Evolutionary conservation across 2,329 filamentous ascomycete species (phyloP).

Genomic region (Curvularia eragrostidis): DNA sequence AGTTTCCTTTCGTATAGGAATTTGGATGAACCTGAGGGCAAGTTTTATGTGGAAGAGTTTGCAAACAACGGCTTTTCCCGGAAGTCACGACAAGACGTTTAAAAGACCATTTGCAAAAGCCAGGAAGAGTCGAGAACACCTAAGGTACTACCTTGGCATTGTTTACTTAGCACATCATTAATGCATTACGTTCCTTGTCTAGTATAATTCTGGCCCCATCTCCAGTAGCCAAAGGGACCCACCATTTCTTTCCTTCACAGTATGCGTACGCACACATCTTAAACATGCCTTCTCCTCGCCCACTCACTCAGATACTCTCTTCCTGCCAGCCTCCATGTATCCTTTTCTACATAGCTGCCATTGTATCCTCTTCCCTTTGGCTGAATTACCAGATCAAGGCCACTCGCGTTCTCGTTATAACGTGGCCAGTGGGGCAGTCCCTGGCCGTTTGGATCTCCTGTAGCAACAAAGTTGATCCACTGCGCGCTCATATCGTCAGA

Average conservation of each 20-base stretch:
- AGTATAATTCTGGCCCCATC: background rate
- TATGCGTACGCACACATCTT: background rate
- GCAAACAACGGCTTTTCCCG: background rate
- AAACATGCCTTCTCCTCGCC: slow-evolving; percentile 50
- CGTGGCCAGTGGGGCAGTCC: slow-evolving; percentile 50
- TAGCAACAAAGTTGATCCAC: slow-evolving; percentile 56
- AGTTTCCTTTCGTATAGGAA: background rate
- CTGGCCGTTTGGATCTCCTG: slow-evolving; percentile 48
- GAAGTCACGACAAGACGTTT: background rate
- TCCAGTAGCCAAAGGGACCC: background rate
- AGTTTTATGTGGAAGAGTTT: background rate
- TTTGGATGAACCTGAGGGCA: background rate
- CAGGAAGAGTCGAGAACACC: background rate
- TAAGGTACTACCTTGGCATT: background rate
- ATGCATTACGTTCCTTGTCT: background rate
- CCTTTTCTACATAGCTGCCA: slow-evolving; percentile 52
- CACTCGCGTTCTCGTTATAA: slow-evolving; percentile 48
- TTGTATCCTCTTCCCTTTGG: slow-evolving; percentile 50
- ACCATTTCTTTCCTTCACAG: too few relatives aligned
- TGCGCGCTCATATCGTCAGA: slow-evolving; percentile 54
- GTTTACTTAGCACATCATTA: background rate
- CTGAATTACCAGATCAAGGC: slow-evolving; percentile 56
- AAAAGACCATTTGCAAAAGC: background rate
- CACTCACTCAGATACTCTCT: slow-evolving; percentile 50
- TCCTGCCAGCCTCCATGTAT: slow-evolving; percentile 54